Conservation (phyloP, 176 grass and related monocot genomes). For the Paspalum notatum region DNA sequence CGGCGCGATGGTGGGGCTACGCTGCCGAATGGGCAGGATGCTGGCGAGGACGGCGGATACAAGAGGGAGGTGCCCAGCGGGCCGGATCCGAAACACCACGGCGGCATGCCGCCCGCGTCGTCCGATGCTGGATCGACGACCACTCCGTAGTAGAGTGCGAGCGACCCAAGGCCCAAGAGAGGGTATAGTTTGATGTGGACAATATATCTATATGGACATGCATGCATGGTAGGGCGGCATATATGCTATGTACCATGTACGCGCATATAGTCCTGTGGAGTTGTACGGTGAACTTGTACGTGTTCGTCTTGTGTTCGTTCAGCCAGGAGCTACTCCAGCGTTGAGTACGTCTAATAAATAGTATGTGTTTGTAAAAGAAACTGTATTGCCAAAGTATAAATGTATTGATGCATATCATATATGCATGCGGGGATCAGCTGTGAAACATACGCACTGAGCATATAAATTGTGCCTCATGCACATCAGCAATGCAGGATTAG, state of each 20-base stretch:
- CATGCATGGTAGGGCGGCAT: neutral
- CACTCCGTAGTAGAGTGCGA: conserved; percentile 18
- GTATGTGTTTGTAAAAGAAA: no score
- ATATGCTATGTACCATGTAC: neutral
- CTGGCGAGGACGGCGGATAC: neutral
- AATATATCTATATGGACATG: neutral
- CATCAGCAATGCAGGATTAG: no score
- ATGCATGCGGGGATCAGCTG: no score
- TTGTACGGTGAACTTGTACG: neutral
- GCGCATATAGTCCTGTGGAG: neutral
- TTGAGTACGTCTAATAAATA: no score
- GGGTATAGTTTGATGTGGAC: no score
- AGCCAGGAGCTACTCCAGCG: no score
- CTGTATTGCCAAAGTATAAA: no score
- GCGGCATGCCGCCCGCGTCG: neutral
- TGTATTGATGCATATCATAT: no score
- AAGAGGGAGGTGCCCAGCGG: conserved; percentile 48
- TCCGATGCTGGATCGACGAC: neutral
- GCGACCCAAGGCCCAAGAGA: no score
- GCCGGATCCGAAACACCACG: conserved; percentile 46
- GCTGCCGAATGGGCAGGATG: neutral
- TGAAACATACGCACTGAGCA: no score
- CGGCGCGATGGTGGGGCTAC: neutral
- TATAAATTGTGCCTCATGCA: no score
- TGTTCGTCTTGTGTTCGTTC: no score